Evolutionary conservation across 2,329 filamentous ascomycete species (phyloP).

Genomic region (Epichloe sibirici): DNA sequence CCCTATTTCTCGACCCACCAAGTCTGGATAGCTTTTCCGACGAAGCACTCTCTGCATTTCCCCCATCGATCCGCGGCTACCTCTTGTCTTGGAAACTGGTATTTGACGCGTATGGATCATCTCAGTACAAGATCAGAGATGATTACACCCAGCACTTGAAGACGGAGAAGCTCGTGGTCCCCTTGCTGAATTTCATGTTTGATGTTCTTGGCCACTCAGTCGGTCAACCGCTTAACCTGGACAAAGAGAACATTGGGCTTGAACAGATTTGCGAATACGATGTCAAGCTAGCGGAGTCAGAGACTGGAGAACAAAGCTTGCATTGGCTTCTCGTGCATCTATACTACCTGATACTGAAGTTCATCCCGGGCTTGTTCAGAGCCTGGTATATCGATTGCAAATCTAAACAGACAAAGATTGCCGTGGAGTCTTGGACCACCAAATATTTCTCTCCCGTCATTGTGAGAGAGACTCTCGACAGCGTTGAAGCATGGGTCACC

Average conservation of each 20-base stretch:
- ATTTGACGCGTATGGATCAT: conserved; percentile 70
- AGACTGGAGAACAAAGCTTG: conserved; percentile 57
- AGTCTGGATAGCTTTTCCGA: conserved; percentile 55
- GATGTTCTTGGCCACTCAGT: conserved; percentile 72
- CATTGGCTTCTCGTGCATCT: conserved; percentile 78
- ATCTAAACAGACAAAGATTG: conserved; percentile 66
- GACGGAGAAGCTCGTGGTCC: conserved; percentile 52
- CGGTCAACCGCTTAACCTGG: conserved; percentile 60
- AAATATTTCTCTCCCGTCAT: conserved; percentile 67
- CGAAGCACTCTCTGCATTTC: conserved; percentile 55
- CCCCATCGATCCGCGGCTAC: conserved; percentile 61
- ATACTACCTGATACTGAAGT: conserved; percentile 70
- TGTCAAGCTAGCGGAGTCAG: conserved; percentile 38
- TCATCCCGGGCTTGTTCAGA: conserved; percentile 67
- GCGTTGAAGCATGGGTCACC: conserved; percentile 55
- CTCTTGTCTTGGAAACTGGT: conserved; percentile 81
- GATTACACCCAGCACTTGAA: conserved; percentile 75
- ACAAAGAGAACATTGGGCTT: conserved; percentile 49
- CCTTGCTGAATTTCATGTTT: conserved; percentile 68
- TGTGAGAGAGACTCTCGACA: conserved; percentile 51
- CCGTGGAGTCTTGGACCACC: conserved; percentile 75
- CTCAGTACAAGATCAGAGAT: conserved; percentile 70
- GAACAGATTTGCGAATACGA: conserved; percentile 45
- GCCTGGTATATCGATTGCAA: conserved; percentile 74
- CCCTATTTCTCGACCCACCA: conserved; percentile 66